Base-by-base conservation (phyloP, 2,329 filamentous ascomycete genomes). In the Colletotrichum cuscutae region DNA sequence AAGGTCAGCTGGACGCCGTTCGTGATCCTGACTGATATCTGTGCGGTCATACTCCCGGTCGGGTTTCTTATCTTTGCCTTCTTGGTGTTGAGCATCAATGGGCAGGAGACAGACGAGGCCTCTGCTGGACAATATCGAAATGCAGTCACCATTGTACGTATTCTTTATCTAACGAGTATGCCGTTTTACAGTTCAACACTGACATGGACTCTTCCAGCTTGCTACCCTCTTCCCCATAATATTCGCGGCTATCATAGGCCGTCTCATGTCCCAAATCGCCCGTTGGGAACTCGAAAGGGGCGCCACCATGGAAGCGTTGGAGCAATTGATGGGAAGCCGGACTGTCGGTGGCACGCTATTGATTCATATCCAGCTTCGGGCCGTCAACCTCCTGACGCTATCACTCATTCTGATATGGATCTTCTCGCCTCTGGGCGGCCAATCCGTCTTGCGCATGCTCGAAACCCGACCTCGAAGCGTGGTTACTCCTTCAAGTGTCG, bases 371-470 rank as follows among this genome's bases (percentile, higher is more conserved):
- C 71, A 75, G 54, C 75, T 81, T 5, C 71, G 76, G 24, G 73
- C 76, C 1, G 71, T 79, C 59, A 79, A 80, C 62, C 22, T 76
- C 5, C 72, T 81, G 6, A 76, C 75, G 0, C 7, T 79, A 4
- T 65, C 63, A 1, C 67, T 81, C 13, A 57, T 80, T 7, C 15
- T 80, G 1, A 32, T 79, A 13, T 81, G 80, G 79, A 72, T 74
- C 26, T 72, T 80, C 19, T 81, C 80, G 5, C 79, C 80, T 1
- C 68, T 81, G 3, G 80, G 79, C 13, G 75, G 76, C n/a, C 80
- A 81, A 72, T 75, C 79, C 0, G 62, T 78, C 15, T 64, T 81
- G 37, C 78, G 78, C 1, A 64, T 73, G 35, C 53, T 75, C 19
- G 37, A 65, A 2, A 53, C 62, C 9, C 22, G 37, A 1, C 22